phyloP scores from a whole-genome alignment of 441 rosid genomes.

The Syzygium malaccense region DNA sequence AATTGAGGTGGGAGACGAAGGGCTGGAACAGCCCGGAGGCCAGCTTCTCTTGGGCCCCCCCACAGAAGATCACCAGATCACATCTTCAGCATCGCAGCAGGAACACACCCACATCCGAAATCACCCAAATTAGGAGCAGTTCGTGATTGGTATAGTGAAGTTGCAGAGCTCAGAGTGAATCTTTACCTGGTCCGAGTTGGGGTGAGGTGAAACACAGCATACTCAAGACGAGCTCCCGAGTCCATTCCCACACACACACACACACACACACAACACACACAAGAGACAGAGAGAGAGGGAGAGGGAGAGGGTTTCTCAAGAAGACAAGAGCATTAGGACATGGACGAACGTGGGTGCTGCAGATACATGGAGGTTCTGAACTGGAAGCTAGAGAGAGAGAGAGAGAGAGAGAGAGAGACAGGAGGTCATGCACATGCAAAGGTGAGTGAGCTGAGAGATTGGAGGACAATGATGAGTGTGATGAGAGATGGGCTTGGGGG shows the following conservation, averaged over 20 bases:
- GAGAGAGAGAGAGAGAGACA: constrained; percentile 6
- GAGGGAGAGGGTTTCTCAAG: background rate
- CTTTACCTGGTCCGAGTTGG: constrained; percentile 12
- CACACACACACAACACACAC: background rate
- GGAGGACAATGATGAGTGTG: background rate
- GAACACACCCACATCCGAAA: background rate
- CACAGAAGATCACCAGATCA: constrained; percentile 62
- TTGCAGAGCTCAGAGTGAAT: background rate
- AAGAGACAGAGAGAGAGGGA: background rate
- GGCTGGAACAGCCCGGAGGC: constrained; percentile 85
- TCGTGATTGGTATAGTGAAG: constrained; percentile 30
- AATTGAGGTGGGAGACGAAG: constrained; percentile 63
- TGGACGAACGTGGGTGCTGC: background rate
- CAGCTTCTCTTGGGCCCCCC: constrained; percentile 60
- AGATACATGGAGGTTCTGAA: constrained; percentile 1
- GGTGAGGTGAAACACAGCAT: constrained; percentile 11
- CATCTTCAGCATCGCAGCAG: constrained; percentile 29
- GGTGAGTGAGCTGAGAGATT: background rate
- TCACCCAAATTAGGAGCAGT: background rate
- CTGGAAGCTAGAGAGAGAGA: constrained; percentile 15
- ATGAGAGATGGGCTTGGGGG: background rate
- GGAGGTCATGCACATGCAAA: constrained; percentile 32
- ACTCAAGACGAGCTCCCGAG: constrained; percentile 1
- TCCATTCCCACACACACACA: background rate
- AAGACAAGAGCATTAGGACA: background rate